Evolutionary conservation across 768 basidiomycete species (phyloP).

Genomic region (Collybia sordida): DNA sequence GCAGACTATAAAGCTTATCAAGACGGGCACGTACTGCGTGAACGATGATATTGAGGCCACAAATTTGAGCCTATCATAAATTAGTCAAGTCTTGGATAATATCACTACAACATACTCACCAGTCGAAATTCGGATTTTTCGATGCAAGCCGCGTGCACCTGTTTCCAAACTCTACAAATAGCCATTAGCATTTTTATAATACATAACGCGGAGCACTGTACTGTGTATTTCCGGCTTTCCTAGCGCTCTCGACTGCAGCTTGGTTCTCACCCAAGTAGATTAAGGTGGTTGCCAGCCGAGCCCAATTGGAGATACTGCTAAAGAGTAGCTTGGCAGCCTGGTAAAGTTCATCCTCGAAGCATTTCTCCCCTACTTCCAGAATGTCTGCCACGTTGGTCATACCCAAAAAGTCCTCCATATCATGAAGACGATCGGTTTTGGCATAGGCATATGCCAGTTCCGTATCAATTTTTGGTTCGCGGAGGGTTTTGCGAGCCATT

Average conservation of each 20-base stretch:
- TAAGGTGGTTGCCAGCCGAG: conserved; percentile 93
- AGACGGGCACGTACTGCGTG: conserved; percentile 61
- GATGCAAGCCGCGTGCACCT: conserved; percentile 97
- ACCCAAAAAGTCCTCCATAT: conserved; percentile 98
- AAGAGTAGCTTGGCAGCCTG: conserved; percentile 96
- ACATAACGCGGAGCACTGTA: conserved; percentile 34
- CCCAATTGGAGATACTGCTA: conserved; percentile 98
- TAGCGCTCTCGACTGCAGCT: conserved; percentile 97
- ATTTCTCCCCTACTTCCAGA: conserved; percentile 97
- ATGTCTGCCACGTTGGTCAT: conserved; percentile 99
- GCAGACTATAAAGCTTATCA: not conserved
- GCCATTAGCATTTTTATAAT: conserved; percentile 8
- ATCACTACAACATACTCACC: conserved; percentile 32
- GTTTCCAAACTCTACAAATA: conserved; percentile 90
- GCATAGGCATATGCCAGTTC: conserved; percentile 98
- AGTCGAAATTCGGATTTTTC: conserved; percentile 97
- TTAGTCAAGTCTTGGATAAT: conserved; percentile 8
- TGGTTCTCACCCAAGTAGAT: conserved; percentile 99
- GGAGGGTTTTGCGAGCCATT: conserved; percentile 96
- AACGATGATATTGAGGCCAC: conserved; percentile 96
- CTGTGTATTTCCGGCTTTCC: conserved; percentile 99
- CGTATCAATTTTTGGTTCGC: conserved; percentile 97
- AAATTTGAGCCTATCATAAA: conserved; percentile 81
- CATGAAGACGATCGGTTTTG: conserved; percentile 94
- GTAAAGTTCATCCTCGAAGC: conserved; percentile 97